Base-by-base conservation (phyloP, 176 grass and related monocot genomes). In the Dactylis glomerata region DNA sequence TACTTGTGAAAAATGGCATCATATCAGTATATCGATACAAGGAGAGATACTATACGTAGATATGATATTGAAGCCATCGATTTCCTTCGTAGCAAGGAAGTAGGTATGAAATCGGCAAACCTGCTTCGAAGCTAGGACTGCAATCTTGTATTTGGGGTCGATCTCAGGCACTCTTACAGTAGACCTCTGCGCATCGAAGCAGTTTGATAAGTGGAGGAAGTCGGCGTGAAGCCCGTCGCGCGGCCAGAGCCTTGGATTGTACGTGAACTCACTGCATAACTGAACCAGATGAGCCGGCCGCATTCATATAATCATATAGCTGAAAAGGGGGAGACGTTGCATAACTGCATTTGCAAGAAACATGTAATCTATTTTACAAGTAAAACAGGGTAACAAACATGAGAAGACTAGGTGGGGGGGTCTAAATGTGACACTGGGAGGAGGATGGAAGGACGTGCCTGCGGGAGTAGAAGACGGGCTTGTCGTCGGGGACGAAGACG, bases 61-160 rank as follows among this genome's bases (percentile, higher is more conserved):
- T 8, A 30, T 33, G 61, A 12, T 10, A 30, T 10, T 36, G 36
- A 68, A 68, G 8, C 1, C 64, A 38, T 68, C 10, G 1, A 1
- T 44, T 24, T 8, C 38, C 6, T 10, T 31, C 38, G 8, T 9
- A 10, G 41, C 0, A 23, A 33, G 36, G 54, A 4, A 33, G 22
- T 41, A 51, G 33, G 16, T 13, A 52, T 1, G 23, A 65, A 71
- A 58, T 17, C 33, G 9, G 7, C 42, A 11, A 16, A 95, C 96
- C 93, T 90, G 93, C 80, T 95, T 93, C 23, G 93, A 95, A 38
- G 91, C 87, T 28, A 98, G 96, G 89, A 98, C 61, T 4, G 96
- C 83, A 55, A 98, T 92, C 51, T 92, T 98, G 85, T 93, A 95
- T 54, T 84, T 98, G 50, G 93, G 93, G 81, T 98, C 96, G 41